Percentiles rank a stretch among this genome's conserved stretches.
These are phyloP conservation scores for Podochytrium sp. DNA, from an alignment of 192 early-diverging fungal species.

Conservation along the genomic window DNA sequence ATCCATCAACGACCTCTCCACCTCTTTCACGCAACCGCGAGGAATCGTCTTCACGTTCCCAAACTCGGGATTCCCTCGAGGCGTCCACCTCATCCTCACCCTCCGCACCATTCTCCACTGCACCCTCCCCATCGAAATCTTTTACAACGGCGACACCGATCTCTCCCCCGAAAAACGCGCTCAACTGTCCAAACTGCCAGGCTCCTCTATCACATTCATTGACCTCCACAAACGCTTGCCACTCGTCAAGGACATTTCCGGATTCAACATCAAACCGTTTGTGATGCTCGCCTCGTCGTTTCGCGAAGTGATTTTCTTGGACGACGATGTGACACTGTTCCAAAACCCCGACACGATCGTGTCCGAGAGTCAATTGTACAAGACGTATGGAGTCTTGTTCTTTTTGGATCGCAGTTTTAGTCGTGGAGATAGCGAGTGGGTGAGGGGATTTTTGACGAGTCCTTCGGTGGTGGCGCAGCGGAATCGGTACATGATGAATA, in stretches of 20 bases:
- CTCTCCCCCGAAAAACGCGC: background rate
- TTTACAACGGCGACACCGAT: slow-evolving; percentile 50
- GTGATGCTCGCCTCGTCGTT: slow-evolving; percentile 64
- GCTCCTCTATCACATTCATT: slow-evolving; percentile 31
- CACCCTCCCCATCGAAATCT: slow-evolving; percentile 61
- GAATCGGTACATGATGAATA: slow-evolving; percentile 48
- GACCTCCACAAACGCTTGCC: slow-evolving; percentile 38
- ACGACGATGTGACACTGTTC: slow-evolving; percentile 68
- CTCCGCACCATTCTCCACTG: slow-evolving; percentile 43
- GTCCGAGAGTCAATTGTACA: slow-evolving; percentile 40
- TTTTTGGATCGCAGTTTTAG: slow-evolving; percentile 64
- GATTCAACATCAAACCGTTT: slow-evolving; percentile 74
- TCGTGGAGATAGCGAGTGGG: slow-evolving; percentile 49
- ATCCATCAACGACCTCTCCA: background rate
- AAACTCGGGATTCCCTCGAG: slow-evolving; percentile 13
- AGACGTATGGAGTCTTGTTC: slow-evolving; percentile 57
- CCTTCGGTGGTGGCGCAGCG: slow-evolving; percentile 39
- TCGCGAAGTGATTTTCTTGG: slow-evolving; percentile 65
- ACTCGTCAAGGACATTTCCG: slow-evolving; percentile 35
- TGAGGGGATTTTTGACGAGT: slow-evolving; percentile 55
- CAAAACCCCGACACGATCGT: slow-evolving; percentile 58
- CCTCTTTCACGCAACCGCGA: background rate
- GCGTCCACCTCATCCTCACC: slow-evolving; percentile 28
- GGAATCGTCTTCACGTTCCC: slow-evolving; percentile 31
- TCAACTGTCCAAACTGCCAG: slow-evolving; percentile 6